Base-by-base conservation (phyloP, 768 basidiomycete species). In the Xerocomellus intermedius region DNA sequence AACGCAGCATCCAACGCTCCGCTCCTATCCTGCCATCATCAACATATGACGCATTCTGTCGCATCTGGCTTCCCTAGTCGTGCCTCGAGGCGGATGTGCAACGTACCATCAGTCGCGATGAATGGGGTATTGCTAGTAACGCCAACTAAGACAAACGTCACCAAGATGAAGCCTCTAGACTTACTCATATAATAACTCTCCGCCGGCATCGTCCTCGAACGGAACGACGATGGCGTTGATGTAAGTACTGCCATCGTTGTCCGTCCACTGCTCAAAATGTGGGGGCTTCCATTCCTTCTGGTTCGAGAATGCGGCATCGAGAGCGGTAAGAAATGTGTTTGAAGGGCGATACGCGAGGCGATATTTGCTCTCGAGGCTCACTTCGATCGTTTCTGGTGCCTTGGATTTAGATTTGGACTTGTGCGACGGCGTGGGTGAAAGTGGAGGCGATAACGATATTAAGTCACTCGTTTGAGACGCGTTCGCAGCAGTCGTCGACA, bases 141-240 rank as follows among this genome's bases (percentile, higher is more conserved):
- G 6, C 28, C 10, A 13, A 35, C n/a, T 58, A 10, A 59, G 52
- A 8, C 33, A 39, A 22, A 7, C 24, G 5, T 2, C 30, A 37
- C 12, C 26, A 24, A 41, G 19, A 14, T 3, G n/a, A 1, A 30
- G 10, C 6, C 21, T n/a, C 8, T 3, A 24, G 2, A 74, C 83
- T 67, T 51, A 85, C 84, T 76, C 74, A 50, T 82, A 82, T 48
- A 81, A 77, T 6, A 86, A 61, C 50, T 79, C 79, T 1, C 72
- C 65, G 2, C 83, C 68, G 67, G 66, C 45, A 61, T 56, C 57
- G 59, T 78, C 28, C 73, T 75, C 75, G 21, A 83, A 68, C 0
- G 75, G 64, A 2, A 75, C 74, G 4, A 74, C 59, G 32, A 85
- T 74, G 13, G 64, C 65, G 6, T 55, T 60, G 24, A 63, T 56